Base-by-base conservation (phyloP, 768 basidiomycete genomes). In the Gyrodon lividus region DNA sequence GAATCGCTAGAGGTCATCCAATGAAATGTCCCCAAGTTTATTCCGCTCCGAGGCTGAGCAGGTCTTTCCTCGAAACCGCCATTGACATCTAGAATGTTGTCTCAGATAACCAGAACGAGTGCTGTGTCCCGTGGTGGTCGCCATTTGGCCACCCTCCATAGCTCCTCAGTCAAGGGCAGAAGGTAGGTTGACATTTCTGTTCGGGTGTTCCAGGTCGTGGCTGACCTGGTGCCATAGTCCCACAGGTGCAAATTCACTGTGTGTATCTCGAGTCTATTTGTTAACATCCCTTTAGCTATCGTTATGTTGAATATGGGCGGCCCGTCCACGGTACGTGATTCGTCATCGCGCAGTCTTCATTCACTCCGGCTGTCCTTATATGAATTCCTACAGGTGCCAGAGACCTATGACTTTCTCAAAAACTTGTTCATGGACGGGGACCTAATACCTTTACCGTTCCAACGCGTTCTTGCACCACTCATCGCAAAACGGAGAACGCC, bases 221-320 rank as follows among this genome's bases (percentile, higher is more conserved):
- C 56, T 70, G 48, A 62, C 48, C 31, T 30, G 14, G 28, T 46
- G 24, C n/a, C 26, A 45, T 57, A 86, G 84, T 67, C 83, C 84
- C 54, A 86, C 84, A 80, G 84, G 84, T 86, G 50, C 43, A 57
- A 49, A 46, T 48, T 26, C 34, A 34, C 51, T 23, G 16, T 44
- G 22, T 51, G 49, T 6, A n/a, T 33, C 33, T 30, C 57, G 58
- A 55, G 43, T 43, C 42, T 51, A 60, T 50, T 60, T 51, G 28
- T 19, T 46, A 30, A 58, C 48, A 40, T 28, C 43, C 78, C 42
- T 2, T 17, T 48, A 83, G 96, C 89, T 33, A 80, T 98, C 56
- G 93, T 99, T 37, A 90, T 99, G 89, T 76, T 99, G 74, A 99
- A 98, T 71, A 99, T 99, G 97, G 97, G 97, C 39, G 97, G 97